Conservation (phyloP, 2,329 filamentous ascomycete species). For the Fusarium paranaense region DNA sequence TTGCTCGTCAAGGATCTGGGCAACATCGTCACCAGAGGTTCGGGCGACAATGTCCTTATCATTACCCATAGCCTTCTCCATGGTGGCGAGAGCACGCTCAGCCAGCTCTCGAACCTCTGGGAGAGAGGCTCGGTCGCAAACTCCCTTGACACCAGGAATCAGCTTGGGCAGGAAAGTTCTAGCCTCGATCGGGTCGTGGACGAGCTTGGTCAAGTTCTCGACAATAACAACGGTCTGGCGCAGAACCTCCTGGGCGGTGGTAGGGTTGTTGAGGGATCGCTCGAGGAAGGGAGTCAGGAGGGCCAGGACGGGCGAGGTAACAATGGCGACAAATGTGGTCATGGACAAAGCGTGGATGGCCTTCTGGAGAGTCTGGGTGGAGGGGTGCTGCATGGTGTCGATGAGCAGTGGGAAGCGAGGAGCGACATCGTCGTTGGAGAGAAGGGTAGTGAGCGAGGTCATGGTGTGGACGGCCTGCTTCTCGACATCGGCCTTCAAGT, state of each 20-base stretch:
- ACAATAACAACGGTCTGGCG: conserved; percentile 96
- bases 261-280: conserved; percentile 90
- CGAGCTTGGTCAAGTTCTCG: conserved; percentile 97
- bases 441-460: conserved; percentile 86
- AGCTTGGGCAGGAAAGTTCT: conserved; percentile 95
- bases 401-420: conserved; percentile 92
- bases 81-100: conserved; percentile 83
- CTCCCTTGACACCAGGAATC: conserved; percentile 90
- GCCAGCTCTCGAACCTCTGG: conserved; percentile 95
- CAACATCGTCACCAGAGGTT: conserved; percentile 78
- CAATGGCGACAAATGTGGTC: conserved; percentile 97
- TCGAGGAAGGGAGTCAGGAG: conserved; percentile 95
- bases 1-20: conserved; percentile 78
- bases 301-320: conserved; percentile 94
- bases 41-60: conserved; percentile 75
- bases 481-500: conserved; percentile 87
- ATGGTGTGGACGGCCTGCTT: conserved; percentile 95
- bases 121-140: conserved; percentile 87
- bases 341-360: conserved; percentile 96
- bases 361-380: conserved; percentile 88
- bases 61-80: conserved; percentile 91
- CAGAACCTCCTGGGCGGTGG: conserved; percentile 91
- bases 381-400: conserved; percentile 95
- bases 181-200: conserved; percentile 94
- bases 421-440: conserved; percentile 96